phyloP scores from a whole-genome alignment of 805 yeast genomes.

The Yarrowia deformans region DNA sequence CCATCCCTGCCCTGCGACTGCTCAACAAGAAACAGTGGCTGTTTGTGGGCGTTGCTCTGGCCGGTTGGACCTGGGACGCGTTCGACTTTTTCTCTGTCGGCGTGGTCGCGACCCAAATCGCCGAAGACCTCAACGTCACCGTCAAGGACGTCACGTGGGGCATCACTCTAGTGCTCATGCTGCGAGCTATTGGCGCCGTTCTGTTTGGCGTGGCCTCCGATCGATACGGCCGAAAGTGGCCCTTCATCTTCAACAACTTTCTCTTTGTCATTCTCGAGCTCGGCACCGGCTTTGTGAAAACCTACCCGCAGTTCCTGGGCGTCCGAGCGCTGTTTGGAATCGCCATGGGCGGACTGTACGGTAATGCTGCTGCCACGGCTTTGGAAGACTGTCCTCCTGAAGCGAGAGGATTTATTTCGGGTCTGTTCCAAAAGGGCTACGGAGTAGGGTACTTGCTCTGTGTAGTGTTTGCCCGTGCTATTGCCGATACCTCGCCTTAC shows the following conservation, averaged over 20 bases:
- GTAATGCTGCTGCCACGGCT: conserved; percentile 69
- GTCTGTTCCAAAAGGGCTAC: conserved; percentile 82
- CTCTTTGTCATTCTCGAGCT: conserved; percentile 64
- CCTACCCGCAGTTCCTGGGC: conserved; percentile 64
- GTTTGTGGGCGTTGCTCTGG: conserved; percentile 64
- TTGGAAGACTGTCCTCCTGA: conserved; percentile 67
- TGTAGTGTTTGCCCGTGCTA: conserved; percentile 68
- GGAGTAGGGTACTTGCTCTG: conserved; percentile 73
- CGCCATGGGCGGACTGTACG: conserved; percentile 76
- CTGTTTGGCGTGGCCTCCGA: conserved; percentile 69
- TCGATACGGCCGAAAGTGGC: conserved; percentile 69
- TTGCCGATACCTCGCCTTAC: conserved; percentile 57
- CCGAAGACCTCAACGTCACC: conserved; percentile 55
- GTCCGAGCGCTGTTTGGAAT: conserved; percentile 71
- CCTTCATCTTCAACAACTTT: conserved; percentile 61
- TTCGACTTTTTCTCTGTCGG: conserved; percentile 73
- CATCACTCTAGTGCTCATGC: conserved; percentile 72
- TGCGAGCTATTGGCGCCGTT: conserved; percentile 73
- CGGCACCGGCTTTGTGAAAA: conserved; percentile 69
- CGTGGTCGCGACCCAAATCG: conserved; percentile 60
- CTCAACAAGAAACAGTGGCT: conserved; percentile 65
- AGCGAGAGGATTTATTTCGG: conserved; percentile 69
- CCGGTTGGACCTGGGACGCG: conserved; percentile 76
- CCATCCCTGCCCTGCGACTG: conserved; percentile 61
- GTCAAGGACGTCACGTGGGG: conserved; percentile 72